phyloP scores from a whole-genome alignment of 306 rosid genomes.

The Fragaria nilgerrensis region DNA sequence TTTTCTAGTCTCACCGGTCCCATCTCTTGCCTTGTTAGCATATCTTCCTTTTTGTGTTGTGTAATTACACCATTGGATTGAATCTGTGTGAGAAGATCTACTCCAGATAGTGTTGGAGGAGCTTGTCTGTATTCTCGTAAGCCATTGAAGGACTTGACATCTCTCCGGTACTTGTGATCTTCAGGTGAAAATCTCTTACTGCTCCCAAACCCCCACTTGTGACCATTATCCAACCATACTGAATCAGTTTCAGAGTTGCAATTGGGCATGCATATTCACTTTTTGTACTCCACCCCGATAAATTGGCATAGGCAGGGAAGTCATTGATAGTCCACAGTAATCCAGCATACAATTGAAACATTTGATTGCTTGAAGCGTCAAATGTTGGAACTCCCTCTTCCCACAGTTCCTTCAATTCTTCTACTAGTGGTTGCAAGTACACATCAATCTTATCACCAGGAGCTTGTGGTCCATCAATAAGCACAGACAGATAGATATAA shows the following conservation, averaged over 20 bases:
- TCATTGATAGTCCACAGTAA: neutral
- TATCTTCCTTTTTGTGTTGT: neutral
- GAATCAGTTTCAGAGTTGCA: neutral
- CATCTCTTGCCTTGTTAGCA: too few species aligned
- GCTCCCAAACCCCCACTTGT: neutral
- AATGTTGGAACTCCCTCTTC: neutral
- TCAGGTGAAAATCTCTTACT: neutral
- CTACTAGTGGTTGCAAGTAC: neutral
- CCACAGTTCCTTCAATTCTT: neutral
- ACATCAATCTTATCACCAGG: neutral
- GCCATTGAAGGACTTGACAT: neutral
- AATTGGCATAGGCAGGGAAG: neutral
- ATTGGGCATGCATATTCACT: neutral
- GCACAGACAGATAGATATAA: too few species aligned
- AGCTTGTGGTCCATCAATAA: too few species aligned
- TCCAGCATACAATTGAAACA: constrained; percentile 3
- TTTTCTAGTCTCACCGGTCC: too few species aligned
- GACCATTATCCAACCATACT: neutral
- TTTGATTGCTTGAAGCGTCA: neutral
- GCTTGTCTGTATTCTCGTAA: neutral
- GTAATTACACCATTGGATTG: neutral
- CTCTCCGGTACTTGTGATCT: neutral
- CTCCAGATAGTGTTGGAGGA: neutral
- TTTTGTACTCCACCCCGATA: neutral
- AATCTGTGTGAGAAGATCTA: neutral